Percentiles rank a stretch among this genome's conserved stretches.
These are phyloP conservation scores for Coemansia sp. DNA, from an alignment of 192 early-diverging fungal species.

Conservation along the genomic window DNA sequence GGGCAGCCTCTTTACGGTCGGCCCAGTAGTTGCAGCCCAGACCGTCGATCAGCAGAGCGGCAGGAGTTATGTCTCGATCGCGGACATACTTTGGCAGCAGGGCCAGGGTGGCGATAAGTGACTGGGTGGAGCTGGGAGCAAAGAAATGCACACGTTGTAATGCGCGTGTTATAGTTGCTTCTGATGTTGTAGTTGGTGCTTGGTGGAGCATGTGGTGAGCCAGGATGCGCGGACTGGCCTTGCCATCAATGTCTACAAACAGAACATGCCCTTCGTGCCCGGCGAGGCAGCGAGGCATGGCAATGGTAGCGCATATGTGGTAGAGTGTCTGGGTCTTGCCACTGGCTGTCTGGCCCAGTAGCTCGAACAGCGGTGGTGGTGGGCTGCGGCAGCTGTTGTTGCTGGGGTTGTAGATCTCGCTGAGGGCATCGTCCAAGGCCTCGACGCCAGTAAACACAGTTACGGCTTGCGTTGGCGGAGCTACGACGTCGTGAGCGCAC, in stretches of 20 bases:
- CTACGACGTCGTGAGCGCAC: conserved; percentile 9
- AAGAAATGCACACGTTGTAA: conserved; percentile 33
- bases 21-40: conserved; percentile 25
- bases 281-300: neutral
- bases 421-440: conserved; percentile 13
- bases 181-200: no score
- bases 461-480: no score
- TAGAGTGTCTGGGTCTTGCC: conserved; percentile 42
- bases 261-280: conserved; percentile 15
- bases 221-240: conserved; percentile 11
- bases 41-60: conserved; percentile 17
- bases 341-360: conserved; percentile 29
- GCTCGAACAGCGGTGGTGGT: conserved; percentile 20
- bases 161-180: neutral
- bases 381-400: neutral
- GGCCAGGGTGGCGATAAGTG: conserved; percentile 34
- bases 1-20: conserved; percentile 20
- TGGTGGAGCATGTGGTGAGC: neutral
- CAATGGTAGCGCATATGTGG: conserved; percentile 21
- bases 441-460: conserved; percentile 11
- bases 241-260: conserved; percentile 33
- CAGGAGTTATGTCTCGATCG: neutral
- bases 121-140: conserved; percentile 14
- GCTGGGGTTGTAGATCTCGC: neutral
- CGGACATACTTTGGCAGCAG: conserved; percentile 19